phyloP scores from a whole-genome alignment of 2,329 filamentous ascomycete species.

The Colletotrichum cordylinicola region DNA sequence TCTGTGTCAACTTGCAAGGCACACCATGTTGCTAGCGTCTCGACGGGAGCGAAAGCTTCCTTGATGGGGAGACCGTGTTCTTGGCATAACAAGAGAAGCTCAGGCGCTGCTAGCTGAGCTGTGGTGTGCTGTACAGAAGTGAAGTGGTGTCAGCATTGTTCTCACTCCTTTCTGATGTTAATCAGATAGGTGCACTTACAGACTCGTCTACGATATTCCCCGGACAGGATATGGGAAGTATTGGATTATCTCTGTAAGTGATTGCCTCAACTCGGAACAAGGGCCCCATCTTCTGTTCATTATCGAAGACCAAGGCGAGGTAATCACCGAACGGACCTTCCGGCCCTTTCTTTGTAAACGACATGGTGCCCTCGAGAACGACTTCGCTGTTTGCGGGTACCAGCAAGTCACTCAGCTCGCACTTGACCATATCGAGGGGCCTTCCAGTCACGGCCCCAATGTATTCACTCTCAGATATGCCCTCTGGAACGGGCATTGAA shows the following conservation, averaged over 20 bases:
- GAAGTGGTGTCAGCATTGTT: neutral
- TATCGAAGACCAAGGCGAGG: constrained; percentile 28
- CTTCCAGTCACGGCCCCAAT: constrained; percentile 50
- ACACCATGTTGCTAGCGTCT: constrained; percentile 45
- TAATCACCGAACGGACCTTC: constrained; percentile 56
- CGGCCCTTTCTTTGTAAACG: constrained; percentile 41
- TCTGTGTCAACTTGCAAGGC: constrained; percentile 61
- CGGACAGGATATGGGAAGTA: constrained; percentile 52
- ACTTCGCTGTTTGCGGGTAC: constrained; percentile 57
- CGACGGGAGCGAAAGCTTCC: constrained; percentile 32
- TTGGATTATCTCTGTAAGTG: constrained; percentile 51
- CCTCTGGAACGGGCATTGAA: constrained; percentile 52
- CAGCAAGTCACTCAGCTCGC: constrained; percentile 51
- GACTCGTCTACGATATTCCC: constrained; percentile 26
- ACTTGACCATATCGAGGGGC: constrained; percentile 54
- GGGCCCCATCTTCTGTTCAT: constrained; percentile 29
- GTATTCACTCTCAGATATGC: constrained; percentile 52
- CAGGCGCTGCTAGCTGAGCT: neutral
- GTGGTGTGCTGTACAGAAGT: neutral
- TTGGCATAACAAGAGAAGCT: neutral
- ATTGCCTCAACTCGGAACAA: constrained; percentile 49
- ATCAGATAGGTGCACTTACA: neutral
- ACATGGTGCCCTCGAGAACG: constrained; percentile 54
- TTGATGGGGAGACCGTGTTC: neutral
- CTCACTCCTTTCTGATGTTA: constrained; percentile 40